Base-by-base conservation (phyloP, 2,329 filamentous ascomycete species). In the Phaeosphaeria sp. region DNA sequence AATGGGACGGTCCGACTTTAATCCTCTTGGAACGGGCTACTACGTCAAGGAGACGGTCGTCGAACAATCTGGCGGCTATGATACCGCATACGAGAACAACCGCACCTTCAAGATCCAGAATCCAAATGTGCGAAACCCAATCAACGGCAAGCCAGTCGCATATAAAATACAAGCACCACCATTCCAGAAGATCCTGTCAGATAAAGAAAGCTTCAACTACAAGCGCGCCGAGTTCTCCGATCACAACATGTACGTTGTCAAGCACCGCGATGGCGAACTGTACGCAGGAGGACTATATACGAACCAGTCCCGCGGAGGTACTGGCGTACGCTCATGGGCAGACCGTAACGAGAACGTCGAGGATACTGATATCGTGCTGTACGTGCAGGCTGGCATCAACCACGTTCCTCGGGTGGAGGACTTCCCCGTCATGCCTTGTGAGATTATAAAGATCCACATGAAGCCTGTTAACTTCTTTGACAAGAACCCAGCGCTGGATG, bases 231-330 rank as follows among this genome's bases (percentile, higher is more conserved):
- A 84, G 48, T 88, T 88, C 63, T 82, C 85, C 3, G 81, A 85
- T 62, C 83, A 85, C 66, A 82, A 85, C 57, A 79, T 88, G 36
- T 88, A 86, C 74, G 85, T 86, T 18, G 82, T 83, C 33, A 80
- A 81, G 59, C 82, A 88, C 73, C 78, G 78, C 39, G 85, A 88
- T 65, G 81, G 83, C 54, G 85, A 88, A 72, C 77, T 88, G 2
- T 88, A 82, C 72, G 83, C 86, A 0, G 86, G 85, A 2, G 87
- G 87, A 3, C 79, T 82, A 53, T 87, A 87, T 71, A 85, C 85
- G 0, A 86, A 85, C 64, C 86, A 89, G 69, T 88, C 85, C 36
- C 74, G 83, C 63, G 80, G 84, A 54, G 73, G 82, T 54, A 78
- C 76, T 21, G 77, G 83, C 58, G 83, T 83, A 41, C 73, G 78